These are phyloP conservation scores for Stropharia rugosoannulata DNA, from an alignment of 768 basidiomycete genomes.

Conservation along the genomic window DNA sequence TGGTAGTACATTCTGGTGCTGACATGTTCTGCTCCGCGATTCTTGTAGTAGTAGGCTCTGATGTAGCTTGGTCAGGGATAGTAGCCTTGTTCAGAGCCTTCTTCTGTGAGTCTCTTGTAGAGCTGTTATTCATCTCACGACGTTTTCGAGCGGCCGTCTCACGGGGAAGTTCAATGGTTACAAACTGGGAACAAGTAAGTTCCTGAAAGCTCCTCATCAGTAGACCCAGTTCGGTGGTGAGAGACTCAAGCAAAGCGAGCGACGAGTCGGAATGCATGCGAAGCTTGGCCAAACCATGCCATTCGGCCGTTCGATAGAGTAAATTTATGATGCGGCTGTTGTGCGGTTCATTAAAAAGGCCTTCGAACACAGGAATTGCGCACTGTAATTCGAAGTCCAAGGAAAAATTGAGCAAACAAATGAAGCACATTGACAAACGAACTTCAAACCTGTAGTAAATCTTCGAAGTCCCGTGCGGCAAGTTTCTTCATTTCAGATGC, in stretches of 20 bases:
- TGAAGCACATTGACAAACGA: constrained; percentile 8
- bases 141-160: background rate
- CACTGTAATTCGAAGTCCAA: constrained; percentile 20
- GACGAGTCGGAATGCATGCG: constrained; percentile 27
- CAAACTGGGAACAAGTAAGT: background rate
- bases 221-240: constrained; percentile 31
- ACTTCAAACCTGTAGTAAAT: constrained; percentile 17
- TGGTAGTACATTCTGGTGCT: too few relatives aligned
- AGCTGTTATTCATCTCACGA: background rate
- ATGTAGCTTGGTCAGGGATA: too few relatives aligned
- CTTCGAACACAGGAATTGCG: constrained; percentile 35
- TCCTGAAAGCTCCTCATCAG: constrained; percentile 29
- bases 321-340: constrained; percentile 18
- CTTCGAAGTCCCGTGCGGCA: background rate
- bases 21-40: too few relatives aligned
- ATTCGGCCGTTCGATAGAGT: constrained; percentile 25
- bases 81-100: background rate
- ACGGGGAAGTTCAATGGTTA: background rate
- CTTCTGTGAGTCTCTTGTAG: background rate
- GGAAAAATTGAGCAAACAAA: background rate
- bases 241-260: constrained; percentile 19
- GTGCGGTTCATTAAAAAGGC: constrained; percentile 26
- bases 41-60: too few relatives aligned
- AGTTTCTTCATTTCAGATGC: constrained; percentile 2
- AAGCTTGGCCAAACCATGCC: constrained; percentile 34